These are phyloP conservation scores for Sesbania bispinosa DNA, from an alignment of 306 rosid species.

Conservation along the genomic window DNA sequence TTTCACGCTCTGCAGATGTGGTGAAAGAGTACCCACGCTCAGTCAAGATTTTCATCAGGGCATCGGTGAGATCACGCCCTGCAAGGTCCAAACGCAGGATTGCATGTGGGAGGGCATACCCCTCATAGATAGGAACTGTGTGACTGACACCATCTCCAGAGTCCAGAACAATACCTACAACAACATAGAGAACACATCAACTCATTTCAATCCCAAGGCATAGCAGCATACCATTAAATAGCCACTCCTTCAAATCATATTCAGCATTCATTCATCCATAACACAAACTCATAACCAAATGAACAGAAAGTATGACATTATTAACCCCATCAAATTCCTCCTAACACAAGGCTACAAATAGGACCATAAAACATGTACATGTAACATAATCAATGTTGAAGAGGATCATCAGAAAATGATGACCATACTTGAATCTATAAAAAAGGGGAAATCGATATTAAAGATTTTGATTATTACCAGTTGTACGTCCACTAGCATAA, in stretches of 20 bases:
- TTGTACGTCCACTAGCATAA: constrained; percentile 92
- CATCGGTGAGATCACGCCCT: constrained; percentile 81
- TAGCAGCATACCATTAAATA: neutral
- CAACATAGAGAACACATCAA: constrained; percentile 9
- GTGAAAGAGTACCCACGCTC: constrained; percentile 87
- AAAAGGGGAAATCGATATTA: neutral
- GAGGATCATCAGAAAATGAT: neutral
- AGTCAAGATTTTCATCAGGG: constrained; percentile 72
- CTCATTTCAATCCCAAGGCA: constrained; percentile 11
- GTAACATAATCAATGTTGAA: neutral
- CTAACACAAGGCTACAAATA: neutral
- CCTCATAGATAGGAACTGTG: constrained; percentile 53
- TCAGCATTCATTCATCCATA: constrained; percentile 20
- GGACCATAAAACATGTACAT: no score
- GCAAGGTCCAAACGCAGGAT: constrained; percentile 79
- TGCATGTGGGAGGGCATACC: constrained; percentile 51
- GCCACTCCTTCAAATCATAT: neutral
- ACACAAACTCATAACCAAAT: neutral
- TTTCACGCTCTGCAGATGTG: constrained; percentile 81
- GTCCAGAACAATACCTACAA: constrained; percentile 48
- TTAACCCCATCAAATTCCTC: neutral
- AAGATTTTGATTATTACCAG: constrained; percentile 52
- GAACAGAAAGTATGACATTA: neutral
- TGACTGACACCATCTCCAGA: constrained; percentile 54
- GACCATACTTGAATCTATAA: no score